Percentiles rank a stretch among this genome's conserved stretches.
phyloP scores from a whole-genome alignment of 2,329 filamentous ascomycete species.

The Aspergillus clavatus region DNA sequence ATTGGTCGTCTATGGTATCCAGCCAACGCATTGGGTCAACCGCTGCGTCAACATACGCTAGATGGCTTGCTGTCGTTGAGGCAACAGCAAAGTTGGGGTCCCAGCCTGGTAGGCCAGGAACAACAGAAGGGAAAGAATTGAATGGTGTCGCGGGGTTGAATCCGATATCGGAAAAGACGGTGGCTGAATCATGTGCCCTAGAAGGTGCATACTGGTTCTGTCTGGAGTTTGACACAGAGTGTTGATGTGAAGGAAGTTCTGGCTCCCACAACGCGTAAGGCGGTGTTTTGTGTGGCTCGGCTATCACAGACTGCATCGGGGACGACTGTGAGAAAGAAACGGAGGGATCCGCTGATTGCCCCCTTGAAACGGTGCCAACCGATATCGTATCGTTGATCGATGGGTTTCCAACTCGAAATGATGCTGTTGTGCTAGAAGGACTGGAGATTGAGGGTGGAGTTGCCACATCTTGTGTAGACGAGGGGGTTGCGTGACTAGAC shows the following conservation, averaged over 20 bases:
- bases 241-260: slow-evolving; percentile 9
- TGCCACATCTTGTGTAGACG: slow-evolving; percentile 35
- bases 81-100: slow-evolving; percentile 38
- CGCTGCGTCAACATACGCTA: slow-evolving; percentile 32
- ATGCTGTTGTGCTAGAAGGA: slow-evolving; percentile 38
- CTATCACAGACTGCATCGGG: slow-evolving; percentile 16
- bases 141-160: slow-evolving; percentile 38
- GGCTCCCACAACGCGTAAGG: slow-evolving; percentile 17
- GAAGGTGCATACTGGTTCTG: slow-evolving; percentile 19
- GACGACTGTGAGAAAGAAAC: slow-evolving; percentile 21
- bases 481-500: slow-evolving; percentile 40
- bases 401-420: slow-evolving; percentile 25
- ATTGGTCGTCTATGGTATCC: slow-evolving; percentile 42
- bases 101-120: slow-evolving; percentile 40
- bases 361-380: slow-evolving; percentile 31
- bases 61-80: slow-evolving; percentile 32
- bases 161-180: slow-evolving; percentile 22
- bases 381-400: slow-evolving; percentile 27
- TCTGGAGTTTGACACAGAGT: slow-evolving; percentile 8
- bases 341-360: slow-evolving; percentile 30
- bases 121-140: slow-evolving; percentile 38
- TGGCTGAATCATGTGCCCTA: slow-evolving; percentile 16
- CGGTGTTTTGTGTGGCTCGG: slow-evolving; percentile 18
- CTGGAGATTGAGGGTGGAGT: slow-evolving; percentile 39
- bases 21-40: slow-evolving; percentile 42